These are phyloP conservation scores for Punica granatum DNA, from an alignment of 345 rosid species.

Conservation along the genomic window DNA sequence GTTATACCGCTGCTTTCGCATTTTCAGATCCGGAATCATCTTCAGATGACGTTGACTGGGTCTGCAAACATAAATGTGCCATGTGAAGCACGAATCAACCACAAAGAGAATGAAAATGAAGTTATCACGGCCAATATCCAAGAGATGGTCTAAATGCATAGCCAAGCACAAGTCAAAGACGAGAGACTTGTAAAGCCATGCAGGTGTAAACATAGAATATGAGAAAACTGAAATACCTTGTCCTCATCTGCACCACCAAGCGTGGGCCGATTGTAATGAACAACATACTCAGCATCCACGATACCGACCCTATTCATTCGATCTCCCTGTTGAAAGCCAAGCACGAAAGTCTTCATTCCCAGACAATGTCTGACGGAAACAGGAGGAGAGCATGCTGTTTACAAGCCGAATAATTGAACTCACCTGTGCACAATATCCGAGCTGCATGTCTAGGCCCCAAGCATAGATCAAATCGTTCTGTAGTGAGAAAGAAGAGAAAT, in stretches of 20 bases:
- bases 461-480: conserved; percentile 73
- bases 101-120: neutral
- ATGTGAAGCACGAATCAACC: neutral
- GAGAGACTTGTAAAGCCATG: too few species aligned
- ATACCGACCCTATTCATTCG: conserved; percentile 48
- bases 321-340: conserved; percentile 42
- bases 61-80: neutral
- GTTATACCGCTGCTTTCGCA: conserved; percentile 1
- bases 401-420: conserved; percentile 12
- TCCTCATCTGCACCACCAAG: conserved; percentile 33
- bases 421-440: conserved; percentile 67
- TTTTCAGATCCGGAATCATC: conserved; percentile 11
- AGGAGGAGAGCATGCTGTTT: neutral
- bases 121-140: neutral
- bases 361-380: neutral
- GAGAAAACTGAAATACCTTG: conserved; percentile 21
- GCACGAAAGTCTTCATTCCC: neutral
- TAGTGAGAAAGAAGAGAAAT: neutral
- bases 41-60: neutral
- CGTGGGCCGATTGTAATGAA: conserved; percentile 53
- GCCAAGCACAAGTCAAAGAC: too few species aligned
- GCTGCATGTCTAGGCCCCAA: conserved; percentile 65
- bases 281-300: conserved; percentile 60
- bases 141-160: neutral
- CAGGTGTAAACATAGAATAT: neutral